phyloP scores from a whole-genome alignment of 176 grass and related monocot genomes.

The Paspalum vaginatum region DNA sequence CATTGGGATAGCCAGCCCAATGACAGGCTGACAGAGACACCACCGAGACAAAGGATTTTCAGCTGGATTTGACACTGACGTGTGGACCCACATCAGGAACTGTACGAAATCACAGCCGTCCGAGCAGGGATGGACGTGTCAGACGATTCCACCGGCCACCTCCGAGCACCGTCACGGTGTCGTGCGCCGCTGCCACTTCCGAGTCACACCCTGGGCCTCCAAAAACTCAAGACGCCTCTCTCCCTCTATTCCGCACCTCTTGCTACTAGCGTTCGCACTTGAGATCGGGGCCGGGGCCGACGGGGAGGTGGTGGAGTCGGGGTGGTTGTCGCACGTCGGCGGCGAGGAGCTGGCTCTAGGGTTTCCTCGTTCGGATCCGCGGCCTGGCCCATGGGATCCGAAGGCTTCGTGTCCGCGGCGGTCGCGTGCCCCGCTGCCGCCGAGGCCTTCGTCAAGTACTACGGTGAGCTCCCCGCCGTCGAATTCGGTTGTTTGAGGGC shows the following conservation, averaged over 20 bases:
- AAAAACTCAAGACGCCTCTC: slow-evolving; percentile 10
- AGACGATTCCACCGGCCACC: slow-evolving; percentile 1
- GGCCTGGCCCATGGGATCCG: slow-evolving; percentile 35
- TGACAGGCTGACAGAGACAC: not conserved
- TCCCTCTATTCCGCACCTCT: not conserved
- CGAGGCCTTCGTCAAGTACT: slow-evolving; percentile 74
- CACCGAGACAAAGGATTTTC: not conserved
- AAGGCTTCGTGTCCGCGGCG: slow-evolving; percentile 36
- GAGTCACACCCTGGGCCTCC: not conserved
- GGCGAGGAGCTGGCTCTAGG: slow-evolving; percentile 31
- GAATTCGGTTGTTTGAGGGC: not conserved
- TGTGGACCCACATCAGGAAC: not conserved
- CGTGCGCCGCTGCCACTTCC: not conserved
- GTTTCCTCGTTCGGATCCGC: slow-evolving; percentile 44
- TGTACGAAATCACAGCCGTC: not conserved
- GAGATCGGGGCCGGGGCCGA: slow-evolving; percentile 38
- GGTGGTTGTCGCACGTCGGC: not conserved
- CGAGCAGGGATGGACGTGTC: not conserved
- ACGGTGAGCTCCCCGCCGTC: slow-evolving; percentile 57
- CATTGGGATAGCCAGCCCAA: not conserved
- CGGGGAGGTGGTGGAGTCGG: not conserved
- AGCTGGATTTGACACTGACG: not conserved
- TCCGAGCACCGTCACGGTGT: not conserved
- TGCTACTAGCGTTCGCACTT: slow-evolving; percentile 11
- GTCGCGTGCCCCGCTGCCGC: slow-evolving; percentile 58